Conservation (phyloP, 495 filamentous ascomycete genomes). For the Penicillium silybi region DNA sequence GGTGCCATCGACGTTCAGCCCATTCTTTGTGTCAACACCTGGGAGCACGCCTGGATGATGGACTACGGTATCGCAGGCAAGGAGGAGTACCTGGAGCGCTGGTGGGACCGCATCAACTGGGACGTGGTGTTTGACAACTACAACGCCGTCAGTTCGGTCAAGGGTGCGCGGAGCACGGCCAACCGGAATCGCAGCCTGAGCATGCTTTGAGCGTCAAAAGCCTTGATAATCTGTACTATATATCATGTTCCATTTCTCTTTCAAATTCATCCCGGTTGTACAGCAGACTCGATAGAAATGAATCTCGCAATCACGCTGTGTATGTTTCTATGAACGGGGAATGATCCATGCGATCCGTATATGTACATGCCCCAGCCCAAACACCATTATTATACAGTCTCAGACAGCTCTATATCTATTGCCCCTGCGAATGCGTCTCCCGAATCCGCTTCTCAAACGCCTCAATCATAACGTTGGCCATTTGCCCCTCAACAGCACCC, state of each 20-base stretch:
- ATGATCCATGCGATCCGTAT: background rate
- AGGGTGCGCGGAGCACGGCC: conserved; percentile 14
- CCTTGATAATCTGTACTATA: conserved; percentile 33
- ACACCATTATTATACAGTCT: conserved; percentile 9
- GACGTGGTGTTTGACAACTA: conserved; percentile 56
- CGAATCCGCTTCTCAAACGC: conserved; percentile 83
- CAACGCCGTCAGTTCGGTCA: conserved; percentile 30
- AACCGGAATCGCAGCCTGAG: conserved; percentile 26
- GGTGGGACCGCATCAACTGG: conserved; percentile 92
- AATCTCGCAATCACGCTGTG: conserved; percentile 1
- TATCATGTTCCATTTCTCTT: conserved; percentile 20
- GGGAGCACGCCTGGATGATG: conserved; percentile 89
- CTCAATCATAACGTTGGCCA: conserved; percentile 83
- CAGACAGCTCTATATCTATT: conserved; percentile 4
- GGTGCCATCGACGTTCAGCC: conserved; percentile 70
- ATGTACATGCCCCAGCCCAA: background rate
- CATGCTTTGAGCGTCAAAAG: conserved; percentile 25
- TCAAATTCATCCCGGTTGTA: conserved; percentile 12
- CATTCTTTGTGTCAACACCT: conserved; percentile 87
- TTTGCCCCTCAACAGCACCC: conserved; percentile 72
- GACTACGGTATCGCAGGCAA: conserved; percentile 84
- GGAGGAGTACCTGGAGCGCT: conserved; percentile 65
- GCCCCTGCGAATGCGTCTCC: conserved; percentile 42
- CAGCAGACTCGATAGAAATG: conserved; percentile 19
- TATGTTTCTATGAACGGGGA: background rate